Conservation (phyloP, 2,329 filamentous ascomycete genomes). For the Hypoxylon sp. region DNA sequence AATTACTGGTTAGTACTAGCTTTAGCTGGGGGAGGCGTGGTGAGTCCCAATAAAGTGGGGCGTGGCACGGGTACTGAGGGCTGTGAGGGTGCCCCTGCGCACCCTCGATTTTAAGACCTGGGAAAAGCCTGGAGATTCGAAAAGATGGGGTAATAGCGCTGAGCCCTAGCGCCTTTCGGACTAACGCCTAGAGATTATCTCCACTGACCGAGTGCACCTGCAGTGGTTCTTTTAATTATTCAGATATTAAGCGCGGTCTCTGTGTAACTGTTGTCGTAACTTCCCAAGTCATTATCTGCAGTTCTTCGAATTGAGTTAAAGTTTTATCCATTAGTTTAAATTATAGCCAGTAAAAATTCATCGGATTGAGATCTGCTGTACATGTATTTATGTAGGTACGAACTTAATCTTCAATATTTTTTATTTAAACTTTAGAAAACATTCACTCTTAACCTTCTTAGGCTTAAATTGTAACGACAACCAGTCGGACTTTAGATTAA, state of each 20-base stretch:
- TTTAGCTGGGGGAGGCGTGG: no score
- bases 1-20: no score
- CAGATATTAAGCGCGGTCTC: conserved; percentile 15
- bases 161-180: conserved; percentile 22
- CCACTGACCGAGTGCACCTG: conserved; percentile 15
- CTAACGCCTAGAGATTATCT: conserved; percentile 11
- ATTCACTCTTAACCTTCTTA: conserved; percentile 2
- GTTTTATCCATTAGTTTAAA: conserved; percentile 12
- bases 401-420: conserved; percentile 12
- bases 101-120: conserved; percentile 31
- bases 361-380: conserved; percentile 1
- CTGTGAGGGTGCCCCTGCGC: conserved; percentile 1
- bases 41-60: no score
- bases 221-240: conserved; percentile 14
- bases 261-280: conserved; percentile 24
- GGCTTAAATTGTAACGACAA: conserved; percentile 1
- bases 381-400: conserved; percentile 20
- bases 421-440: not conserved
- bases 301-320: conserved; percentile 7
- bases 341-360: conserved; percentile 6
- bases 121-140: conserved; percentile 36
- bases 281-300: conserved; percentile 11
- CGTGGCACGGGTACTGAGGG: no score
- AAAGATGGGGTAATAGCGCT: conserved; percentile 43
- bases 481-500: conserved; percentile 33